Evolutionary conservation across 257 asterid species (phyloP).

Genomic region (Jasminum sambac): DNA sequence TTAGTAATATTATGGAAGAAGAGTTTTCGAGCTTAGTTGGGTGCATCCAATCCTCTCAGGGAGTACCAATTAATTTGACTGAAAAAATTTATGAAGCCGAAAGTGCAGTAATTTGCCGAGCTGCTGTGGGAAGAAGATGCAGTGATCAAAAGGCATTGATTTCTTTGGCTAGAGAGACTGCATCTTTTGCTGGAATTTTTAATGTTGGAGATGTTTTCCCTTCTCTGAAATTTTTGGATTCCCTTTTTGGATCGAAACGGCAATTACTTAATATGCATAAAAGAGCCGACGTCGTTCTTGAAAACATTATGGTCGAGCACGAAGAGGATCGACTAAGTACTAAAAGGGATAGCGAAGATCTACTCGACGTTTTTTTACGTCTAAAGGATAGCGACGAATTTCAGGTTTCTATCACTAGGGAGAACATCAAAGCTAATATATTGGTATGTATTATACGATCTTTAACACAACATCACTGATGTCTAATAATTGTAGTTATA

Average conservation of each 20-base stretch:
- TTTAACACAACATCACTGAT: no score
- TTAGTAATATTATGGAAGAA: neutral
- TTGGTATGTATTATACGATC: neutral
- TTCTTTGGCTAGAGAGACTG: neutral
- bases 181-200: neutral
- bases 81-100: neutral
- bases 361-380: conserved; percentile 14
- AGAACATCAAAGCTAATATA: conserved; percentile 17
- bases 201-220: conserved; percentile 2
- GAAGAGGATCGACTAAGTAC: neutral
- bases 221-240: neutral
- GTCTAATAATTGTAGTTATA: no score
- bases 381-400: neutral
- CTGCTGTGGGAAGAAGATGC: conserved; percentile 1
- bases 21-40: neutral
- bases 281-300: neutral
- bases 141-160: neutral
- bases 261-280: neutral
- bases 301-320: conserved; percentile 6
- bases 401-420: neutral
- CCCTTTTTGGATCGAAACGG: neutral
- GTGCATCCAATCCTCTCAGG: neutral
- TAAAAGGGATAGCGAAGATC: neutral
- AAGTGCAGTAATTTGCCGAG: neutral
- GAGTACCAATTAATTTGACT: neutral